Evolutionary conservation across 345 rosid species (phyloP), one percentile per base, ranked within the genome.

Genomic region (Eucalyptus curtisii): DNA sequence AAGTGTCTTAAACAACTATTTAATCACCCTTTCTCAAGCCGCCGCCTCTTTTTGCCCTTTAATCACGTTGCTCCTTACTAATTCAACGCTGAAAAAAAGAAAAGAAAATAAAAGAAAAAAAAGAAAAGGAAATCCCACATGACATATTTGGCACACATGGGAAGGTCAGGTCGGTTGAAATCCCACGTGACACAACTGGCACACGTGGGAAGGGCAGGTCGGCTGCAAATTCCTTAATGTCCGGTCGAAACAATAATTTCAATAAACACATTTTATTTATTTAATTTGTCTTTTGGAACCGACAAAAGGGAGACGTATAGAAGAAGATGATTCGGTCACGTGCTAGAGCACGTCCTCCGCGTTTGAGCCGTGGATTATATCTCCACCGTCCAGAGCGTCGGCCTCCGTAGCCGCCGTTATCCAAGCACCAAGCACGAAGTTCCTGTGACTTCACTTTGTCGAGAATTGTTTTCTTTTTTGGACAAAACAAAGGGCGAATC

Each of bases 81-180:
- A 8, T 55, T 22, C 30, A 55, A 8, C 61, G 12, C 40, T 33
- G 10, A 1, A 17, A 68, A 31, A 13, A 59, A 2, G 3, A 6
- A 66, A 33, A 33, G 1, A 53, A 1, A 50, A n/a, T n/a, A 49
- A 50, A 68, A 33, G 2, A 5, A 11, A 2, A 10, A 12, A 12
- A 0, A 1, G 4, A 61, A 61, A 61, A 8, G 76, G 13, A 33
- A 71, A 33, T 71, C 20, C 81, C 45, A 19, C 45, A 0, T 0
- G 45, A 17, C 81, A 37, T 19, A 19, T 71, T 45, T 33, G 68
- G 68, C 68, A 27, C 68, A 27, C 68, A 8, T 59, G 68, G 68
- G 68, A 6, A 27, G 68, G 68, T 59, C 68, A 15, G 68, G 16
- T 13, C 68, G 47, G 47, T 44, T 44, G 15, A 59, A 59, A 27